These are phyloP conservation scores for Carex littledalei DNA, from an alignment of 176 grass and related monocot species.

Conservation along the genomic window DNA sequence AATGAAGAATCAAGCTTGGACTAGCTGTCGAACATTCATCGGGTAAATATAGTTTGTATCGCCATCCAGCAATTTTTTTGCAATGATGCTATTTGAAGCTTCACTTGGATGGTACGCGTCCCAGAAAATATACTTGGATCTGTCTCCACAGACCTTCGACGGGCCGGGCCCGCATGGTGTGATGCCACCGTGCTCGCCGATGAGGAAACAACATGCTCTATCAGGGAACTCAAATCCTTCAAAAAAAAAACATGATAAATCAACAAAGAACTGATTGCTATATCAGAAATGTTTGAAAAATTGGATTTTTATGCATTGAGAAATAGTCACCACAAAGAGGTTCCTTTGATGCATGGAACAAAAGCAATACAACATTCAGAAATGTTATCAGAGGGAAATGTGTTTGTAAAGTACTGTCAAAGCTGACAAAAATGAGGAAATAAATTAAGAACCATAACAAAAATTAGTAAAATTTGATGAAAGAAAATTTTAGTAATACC, in stretches of 20 bases:
- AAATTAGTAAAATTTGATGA: not conserved
- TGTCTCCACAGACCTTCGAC: constrained; percentile 42
- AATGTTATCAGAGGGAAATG: not conserved
- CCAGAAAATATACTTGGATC: constrained; percentile 90
- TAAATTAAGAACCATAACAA: not conserved
- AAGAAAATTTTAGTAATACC: constrained; percentile 28
- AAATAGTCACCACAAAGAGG: not conserved
- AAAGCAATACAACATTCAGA: not conserved
- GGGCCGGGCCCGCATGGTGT: constrained; percentile 60
- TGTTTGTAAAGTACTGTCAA: not conserved
- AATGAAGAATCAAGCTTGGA: constrained; percentile 8
- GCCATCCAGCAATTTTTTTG: constrained; percentile 57
- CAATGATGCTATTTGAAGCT: constrained; percentile 55
- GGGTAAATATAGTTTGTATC: constrained; percentile 41
- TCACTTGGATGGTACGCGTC: constrained; percentile 76
- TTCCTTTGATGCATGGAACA: not conserved
- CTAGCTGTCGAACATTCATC: constrained; percentile 50
- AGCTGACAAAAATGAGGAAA: not conserved
- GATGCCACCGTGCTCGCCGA: constrained; percentile 58
- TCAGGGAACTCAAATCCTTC: constrained; percentile 63
- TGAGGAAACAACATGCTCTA: constrained; percentile 57
- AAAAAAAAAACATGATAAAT: not conserved
- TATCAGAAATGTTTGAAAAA: not conserved
- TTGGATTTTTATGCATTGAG: not conserved
- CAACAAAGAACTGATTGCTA: not conserved